Percentiles rank a stretch among this genome's conserved stretches.
Evolutionary conservation across 2,329 filamentous ascomycete genomes (phyloP).

Genomic region (Magnaporthiopsis incrustans): DNA sequence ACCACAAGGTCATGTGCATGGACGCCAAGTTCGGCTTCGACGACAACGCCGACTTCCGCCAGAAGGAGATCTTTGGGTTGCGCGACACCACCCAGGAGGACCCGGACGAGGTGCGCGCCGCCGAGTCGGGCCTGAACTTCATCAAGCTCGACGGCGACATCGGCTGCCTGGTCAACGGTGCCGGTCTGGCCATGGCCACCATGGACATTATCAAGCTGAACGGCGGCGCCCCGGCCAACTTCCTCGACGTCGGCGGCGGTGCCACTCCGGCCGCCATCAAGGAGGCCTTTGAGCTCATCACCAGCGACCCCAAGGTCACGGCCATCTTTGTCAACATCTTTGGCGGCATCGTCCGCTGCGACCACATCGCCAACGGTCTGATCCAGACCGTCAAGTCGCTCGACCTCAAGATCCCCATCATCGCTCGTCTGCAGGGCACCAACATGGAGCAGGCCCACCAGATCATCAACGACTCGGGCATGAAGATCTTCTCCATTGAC

Average conservation of each 20-base stretch:
- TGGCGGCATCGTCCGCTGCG: constrained; percentile 95
- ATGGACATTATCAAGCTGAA: constrained; percentile 99
- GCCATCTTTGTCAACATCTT: constrained; percentile 99
- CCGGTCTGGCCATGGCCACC: constrained; percentile 98
- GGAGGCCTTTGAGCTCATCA: constrained; percentile 97
- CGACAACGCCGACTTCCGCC: constrained; percentile 97
- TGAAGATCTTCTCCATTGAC: constrained; percentile 99
- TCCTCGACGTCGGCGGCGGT: constrained; percentile 96
- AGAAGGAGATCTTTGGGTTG: constrained; percentile 92
- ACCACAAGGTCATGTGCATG: constrained; percentile 98
- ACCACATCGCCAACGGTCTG: constrained; percentile 91
- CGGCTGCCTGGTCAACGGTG: constrained; percentile 97
- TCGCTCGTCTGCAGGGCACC: constrained; percentile 94
- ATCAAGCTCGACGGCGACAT: constrained; percentile 99
- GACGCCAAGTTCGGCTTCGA: constrained; percentile 98
- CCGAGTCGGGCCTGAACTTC: constrained; percentile 93
- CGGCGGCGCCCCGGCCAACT: constrained; percentile 92
- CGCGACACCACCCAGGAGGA: constrained; percentile 95
- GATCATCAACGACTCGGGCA: constrained; percentile 88
- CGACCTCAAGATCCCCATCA: constrained; percentile 94
- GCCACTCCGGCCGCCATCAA: constrained; percentile 94
- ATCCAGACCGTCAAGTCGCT: constrained; percentile 92
- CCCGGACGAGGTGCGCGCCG: constrained; percentile 93
- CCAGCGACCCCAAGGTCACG: constrained; percentile 93
- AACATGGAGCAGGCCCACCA: constrained; percentile 95